Base-by-base conservation (phyloP, 2,329 filamentous ascomycete species). In the Sporothrix variecibatus region DNA sequence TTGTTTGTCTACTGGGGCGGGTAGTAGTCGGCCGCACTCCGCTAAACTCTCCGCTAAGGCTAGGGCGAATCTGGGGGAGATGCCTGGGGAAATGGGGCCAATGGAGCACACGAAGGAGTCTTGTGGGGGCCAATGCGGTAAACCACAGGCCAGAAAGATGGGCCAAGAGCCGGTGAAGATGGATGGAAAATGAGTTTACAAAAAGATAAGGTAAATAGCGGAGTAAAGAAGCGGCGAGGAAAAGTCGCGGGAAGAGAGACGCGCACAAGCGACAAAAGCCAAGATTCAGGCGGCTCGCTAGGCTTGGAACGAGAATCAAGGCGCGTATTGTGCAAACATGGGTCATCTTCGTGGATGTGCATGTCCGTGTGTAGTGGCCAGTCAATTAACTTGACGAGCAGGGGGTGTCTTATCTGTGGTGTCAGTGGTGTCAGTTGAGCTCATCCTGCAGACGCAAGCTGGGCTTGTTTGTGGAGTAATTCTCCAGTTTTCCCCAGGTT, bases 401-500 rank as follows among this genome's bases (percentile, higher is more conserved):
- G 20, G 17, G 28, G 31, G 17, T n/a, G 58, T 15, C 28, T 31
- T 60, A 20, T 28, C 53, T 6, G 49, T 17, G 49, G 49, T 51
- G 49, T 56, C 26, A 9, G 26, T 31, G 12, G 53, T 58, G 53
- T 58, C 12, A 58, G 53, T 31, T 31, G 53, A 15, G 26, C 56
- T 60, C 23, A 7, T 28, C 2, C 15, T 64, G 26, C 53, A 28
- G 11, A 7, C 8, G 23, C 3, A 31, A 12, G 11, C 12, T 31
- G 53, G n/a, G 12, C 17, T 40, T 17, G 23, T 20, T 38, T 64
- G 58, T 64, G 58, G 58, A 40, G 31, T 64, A 64, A 31, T 7
- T 64, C 58, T 40, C 31, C 58, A 64, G 58, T 23, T 64, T 64
- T 64, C 56, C 28, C 56, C 56, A 60, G 56, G 28, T 60, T 60